Evolutionary conservation across 2,329 filamentous ascomycete species (phyloP).

Genomic region (Ceratocystis huliohia): DNA sequence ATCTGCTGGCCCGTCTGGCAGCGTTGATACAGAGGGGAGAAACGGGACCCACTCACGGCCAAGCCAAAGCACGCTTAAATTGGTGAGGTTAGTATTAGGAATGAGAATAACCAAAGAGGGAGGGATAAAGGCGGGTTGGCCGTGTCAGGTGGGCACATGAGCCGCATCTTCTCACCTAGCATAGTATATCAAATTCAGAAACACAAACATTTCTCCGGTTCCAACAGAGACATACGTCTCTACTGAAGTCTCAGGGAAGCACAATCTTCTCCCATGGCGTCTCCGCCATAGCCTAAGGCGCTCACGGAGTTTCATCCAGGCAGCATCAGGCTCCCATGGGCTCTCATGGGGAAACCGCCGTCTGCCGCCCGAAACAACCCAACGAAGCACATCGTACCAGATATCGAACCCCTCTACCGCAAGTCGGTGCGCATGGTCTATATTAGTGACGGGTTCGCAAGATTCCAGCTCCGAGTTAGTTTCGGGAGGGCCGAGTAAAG

Average conservation of each 20-base stretch:
- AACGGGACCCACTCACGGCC: conserved; percentile 36
- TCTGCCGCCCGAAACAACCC: conserved; percentile 33
- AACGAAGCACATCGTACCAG: conserved; percentile 32
- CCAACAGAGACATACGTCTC: conserved; percentile 31
- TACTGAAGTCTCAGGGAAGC: conserved; percentile 30
- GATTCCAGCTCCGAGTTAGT: neutral
- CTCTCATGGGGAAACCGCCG: conserved; percentile 30
- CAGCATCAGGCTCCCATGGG: conserved; percentile 31
- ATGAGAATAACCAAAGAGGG: no score
- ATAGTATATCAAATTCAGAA: conserved; percentile 35
- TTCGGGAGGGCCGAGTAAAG: neutral
- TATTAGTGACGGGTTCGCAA: conserved; percentile 25
- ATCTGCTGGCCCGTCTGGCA: conserved; percentile 31
- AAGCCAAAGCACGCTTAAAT: conserved; percentile 31
- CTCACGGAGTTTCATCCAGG: conserved; percentile 27
- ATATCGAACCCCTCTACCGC: conserved; percentile 34
- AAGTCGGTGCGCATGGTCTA: conserved; percentile 22
- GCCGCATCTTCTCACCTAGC: conserved; percentile 27
- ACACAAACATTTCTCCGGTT: conserved; percentile 32
- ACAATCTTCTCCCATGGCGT: conserved; percentile 28
- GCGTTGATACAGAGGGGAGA: conserved; percentile 28
- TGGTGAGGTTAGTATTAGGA: neutral
- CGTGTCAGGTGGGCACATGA: neutral
- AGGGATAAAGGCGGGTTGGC: no score
- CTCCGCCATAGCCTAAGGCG: conserved; percentile 29